Evolutionary conservation across 345 rosid genomes (phyloP).

Genomic region (Citrus glauca): DNA sequence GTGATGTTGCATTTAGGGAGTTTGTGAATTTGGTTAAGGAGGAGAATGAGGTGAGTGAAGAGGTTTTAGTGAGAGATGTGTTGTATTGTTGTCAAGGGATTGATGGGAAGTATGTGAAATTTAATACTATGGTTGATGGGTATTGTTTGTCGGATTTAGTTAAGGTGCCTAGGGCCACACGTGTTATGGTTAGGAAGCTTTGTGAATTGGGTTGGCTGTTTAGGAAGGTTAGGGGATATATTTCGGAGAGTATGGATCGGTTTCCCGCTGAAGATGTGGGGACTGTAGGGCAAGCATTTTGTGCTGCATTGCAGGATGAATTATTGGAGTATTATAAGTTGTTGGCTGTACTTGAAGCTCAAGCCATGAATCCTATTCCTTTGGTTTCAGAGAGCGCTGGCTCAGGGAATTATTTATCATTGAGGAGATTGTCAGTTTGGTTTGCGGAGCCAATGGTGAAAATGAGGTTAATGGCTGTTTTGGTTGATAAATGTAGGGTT

Average conservation of each 20-base stretch:
- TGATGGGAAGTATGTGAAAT: conserved; percentile 85
- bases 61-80: conserved; percentile 84
- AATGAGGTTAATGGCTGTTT: conserved; percentile 97
- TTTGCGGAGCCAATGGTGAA: conserved; percentile 89
- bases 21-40: conserved; percentile 62
- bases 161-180: conserved; percentile 69
- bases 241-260: conserved; percentile 70
- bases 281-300: conserved; percentile 92
- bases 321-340: conserved; percentile 81
- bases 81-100: conserved; percentile 91
- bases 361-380: conserved; percentile 91
- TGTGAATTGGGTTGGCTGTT: conserved; percentile 97
- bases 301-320: conserved; percentile 94
- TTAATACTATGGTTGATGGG: conserved; percentile 59
- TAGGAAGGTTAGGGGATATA: conserved; percentile 76
- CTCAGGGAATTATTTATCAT: conserved; percentile 65
- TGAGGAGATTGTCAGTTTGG: conserved; percentile 93
- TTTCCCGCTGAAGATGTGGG: conserved; percentile 86
- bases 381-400: conserved; percentile 65
- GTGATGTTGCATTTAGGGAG: conserved; percentile 78
- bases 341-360: conserved; percentile 84
- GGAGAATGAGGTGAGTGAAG: conserved; percentile 90
- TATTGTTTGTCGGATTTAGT: conserved; percentile 53
- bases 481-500: conserved; percentile 89
- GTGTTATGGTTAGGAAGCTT: conserved; percentile 70